Percentiles rank a stretch among this genome's conserved stretches.
These are phyloP conservation scores for Monosporozyma aerobia DNA, from an alignment of 805 yeast species.

Conservation along the genomic window DNA sequence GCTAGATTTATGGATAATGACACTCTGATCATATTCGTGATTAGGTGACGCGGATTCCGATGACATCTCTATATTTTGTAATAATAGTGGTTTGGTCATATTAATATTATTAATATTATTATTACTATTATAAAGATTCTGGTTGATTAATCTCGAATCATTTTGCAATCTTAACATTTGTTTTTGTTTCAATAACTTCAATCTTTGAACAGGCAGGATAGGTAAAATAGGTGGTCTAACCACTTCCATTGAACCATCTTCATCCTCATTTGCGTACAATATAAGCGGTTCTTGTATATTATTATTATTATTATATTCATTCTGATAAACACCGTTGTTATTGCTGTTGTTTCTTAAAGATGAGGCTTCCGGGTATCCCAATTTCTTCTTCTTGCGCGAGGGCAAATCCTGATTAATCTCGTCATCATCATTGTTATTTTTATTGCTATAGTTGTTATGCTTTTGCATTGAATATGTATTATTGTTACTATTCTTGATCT, in stretches of 20 bases:
- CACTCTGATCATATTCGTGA: neutral
- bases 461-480: slow-evolving; percentile 1
- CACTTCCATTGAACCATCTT: neutral
- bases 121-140: neutral
- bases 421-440: neutral
- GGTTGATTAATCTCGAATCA: slow-evolving; percentile 1
- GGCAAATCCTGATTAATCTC: neutral
- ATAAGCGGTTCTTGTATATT: neutral
- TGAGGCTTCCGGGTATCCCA: neutral
- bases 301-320: neutral
- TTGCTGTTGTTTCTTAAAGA: neutral
- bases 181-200: slow-evolving; percentile 20
- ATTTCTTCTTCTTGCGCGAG: neutral
- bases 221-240: slow-evolving; percentile 27
- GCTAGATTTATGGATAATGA: slow-evolving; percentile 10
- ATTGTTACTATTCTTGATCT: neutral
- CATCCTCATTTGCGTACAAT: slow-evolving; percentile 1
- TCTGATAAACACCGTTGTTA: no score
- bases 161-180: slow-evolving; percentile 14
- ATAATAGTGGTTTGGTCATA: neutral
- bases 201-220: slow-evolving; percentile 25
- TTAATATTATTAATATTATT: neutral
- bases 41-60: neutral
- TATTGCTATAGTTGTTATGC: neutral
- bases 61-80: neutral